phyloP scores from a whole-genome alignment of 371 early-diverging fungal genomes.

The Apophysomyces variabilis region DNA sequence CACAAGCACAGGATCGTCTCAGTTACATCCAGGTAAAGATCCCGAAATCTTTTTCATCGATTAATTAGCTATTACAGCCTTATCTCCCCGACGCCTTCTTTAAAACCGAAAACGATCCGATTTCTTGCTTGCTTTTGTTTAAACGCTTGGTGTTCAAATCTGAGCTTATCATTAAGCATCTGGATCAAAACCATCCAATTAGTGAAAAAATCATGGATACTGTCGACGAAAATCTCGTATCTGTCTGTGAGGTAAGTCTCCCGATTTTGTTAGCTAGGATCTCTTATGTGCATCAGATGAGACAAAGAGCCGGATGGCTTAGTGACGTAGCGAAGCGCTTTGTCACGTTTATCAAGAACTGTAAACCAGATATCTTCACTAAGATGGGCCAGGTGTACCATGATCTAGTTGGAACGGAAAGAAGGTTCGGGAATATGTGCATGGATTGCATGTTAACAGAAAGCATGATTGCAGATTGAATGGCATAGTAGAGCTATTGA shows the following conservation, averaged over 20 bases:
- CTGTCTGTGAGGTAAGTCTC: conserved; percentile 58
- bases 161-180: conserved; percentile 73
- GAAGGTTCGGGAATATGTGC: conserved; percentile 33
- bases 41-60: background rate
- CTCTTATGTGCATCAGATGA: conserved; percentile 39
- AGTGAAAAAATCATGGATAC: conserved; percentile 61
- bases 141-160: conserved; percentile 83
- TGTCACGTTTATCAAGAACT: conserved; percentile 68
- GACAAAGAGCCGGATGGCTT: conserved; percentile 74
- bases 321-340: conserved; percentile 69
- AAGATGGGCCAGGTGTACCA: conserved; percentile 72
- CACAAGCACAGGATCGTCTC: conserved; percentile 81
- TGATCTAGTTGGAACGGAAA: conserved; percentile 73
- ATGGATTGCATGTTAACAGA: background rate
- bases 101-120: conserved; percentile 79
- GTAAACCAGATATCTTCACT: conserved; percentile 70
- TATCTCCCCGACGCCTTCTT: conserved; percentile 88
- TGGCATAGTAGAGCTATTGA: conserved; percentile 70
- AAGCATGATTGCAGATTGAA: conserved; percentile 50
- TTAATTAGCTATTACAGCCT: conserved; percentile 52
- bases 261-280: background rate
- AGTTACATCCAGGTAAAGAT: conserved; percentile 50
- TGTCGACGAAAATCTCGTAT: conserved; percentile 54
- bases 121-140: conserved; percentile 74
- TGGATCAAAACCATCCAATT: conserved; percentile 72